Conservation (phyloP, 345 rosid species). For the Linum usitatissimum region DNA sequence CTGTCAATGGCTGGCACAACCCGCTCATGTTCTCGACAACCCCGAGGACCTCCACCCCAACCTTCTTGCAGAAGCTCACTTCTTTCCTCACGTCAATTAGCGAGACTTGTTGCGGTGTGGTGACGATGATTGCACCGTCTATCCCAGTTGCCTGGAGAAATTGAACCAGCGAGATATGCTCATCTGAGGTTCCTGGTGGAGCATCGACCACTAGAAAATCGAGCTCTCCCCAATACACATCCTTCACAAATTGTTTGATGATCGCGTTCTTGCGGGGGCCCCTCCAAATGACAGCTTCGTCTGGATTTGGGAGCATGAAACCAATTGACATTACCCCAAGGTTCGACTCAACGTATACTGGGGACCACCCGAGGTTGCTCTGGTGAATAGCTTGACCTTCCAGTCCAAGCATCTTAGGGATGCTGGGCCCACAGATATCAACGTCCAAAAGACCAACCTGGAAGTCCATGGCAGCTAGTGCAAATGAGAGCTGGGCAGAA, state of each 20-base stretch:
- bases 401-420: slow-evolving; percentile 89
- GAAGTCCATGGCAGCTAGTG: slow-evolving; percentile 73
- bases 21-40: slow-evolving; percentile 99
- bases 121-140: slow-evolving; percentile 87
- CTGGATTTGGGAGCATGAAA: slow-evolving; percentile 88
- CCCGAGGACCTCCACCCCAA: slow-evolving; percentile 72
- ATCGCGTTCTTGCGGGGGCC: slow-evolving; percentile 91
- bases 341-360: slow-evolving; percentile 85
- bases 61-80: slow-evolving; percentile 90
- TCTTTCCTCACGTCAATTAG: slow-evolving; percentile 90
- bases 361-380: slow-evolving; percentile 99
- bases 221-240: slow-evolving; percentile 87
- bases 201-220: slow-evolving; percentile 90
- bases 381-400: slow-evolving; percentile 95
- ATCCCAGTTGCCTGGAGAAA: slow-evolving; percentile 76
- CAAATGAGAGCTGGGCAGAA: slow-evolving; percentile 82
- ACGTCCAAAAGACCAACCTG: slow-evolving; percentile 89
- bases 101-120: slow-evolving; percentile 90
- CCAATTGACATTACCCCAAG: slow-evolving; percentile 98
- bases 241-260: slow-evolving; percentile 86
- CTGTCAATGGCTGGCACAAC: slow-evolving; percentile 56
- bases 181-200: slow-evolving; percentile 96
- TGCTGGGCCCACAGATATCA: slow-evolving; percentile 93
- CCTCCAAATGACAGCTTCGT: slow-evolving; percentile 96
- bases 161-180: slow-evolving; percentile 87